A percentile compares a stretch with the other conserved stretches of the same genome.
Conservation (phyloP, 192 early-diverging fungal species). For the Lunasporangiospora selenospora region DNA sequence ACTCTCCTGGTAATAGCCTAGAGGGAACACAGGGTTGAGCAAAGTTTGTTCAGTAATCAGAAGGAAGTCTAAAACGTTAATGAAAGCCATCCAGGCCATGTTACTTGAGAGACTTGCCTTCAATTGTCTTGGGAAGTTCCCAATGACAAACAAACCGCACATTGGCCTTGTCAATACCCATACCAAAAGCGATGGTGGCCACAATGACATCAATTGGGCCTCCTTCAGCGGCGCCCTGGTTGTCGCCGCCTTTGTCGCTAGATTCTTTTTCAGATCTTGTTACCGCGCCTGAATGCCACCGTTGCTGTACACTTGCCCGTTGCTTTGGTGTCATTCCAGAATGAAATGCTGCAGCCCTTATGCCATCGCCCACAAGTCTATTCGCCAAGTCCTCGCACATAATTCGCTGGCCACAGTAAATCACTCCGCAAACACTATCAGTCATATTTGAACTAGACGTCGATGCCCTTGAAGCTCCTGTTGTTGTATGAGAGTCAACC, state of each 20-base stretch:
- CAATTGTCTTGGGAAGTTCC: slow-evolving; percentile 73
- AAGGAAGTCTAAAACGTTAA: no score
- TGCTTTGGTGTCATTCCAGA: slow-evolving; percentile 46
- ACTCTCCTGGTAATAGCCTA: slow-evolving; percentile 77
- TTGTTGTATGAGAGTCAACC: no score
- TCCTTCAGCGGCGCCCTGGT: not conserved
- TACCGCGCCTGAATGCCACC: slow-evolving; percentile 13
- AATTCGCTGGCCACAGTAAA: slow-evolving; percentile 37
- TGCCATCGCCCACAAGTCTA: slow-evolving; percentile 16
- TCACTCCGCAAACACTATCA: slow-evolving; percentile 27
- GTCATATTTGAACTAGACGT: not conserved
- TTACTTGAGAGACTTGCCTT: slow-evolving; percentile 66
- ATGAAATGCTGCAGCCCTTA: slow-evolving; percentile 40
- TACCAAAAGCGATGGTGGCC: slow-evolving; percentile 80
- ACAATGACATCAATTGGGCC: slow-evolving; percentile 68
- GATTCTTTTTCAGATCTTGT: not conserved
- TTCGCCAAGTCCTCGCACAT: slow-evolving; percentile 30
- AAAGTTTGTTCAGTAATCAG: no score
- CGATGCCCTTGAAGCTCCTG: no score
- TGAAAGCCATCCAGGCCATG: no score
- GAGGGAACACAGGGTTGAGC: no score
- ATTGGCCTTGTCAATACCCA: slow-evolving; percentile 78
- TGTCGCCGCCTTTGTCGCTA: no score
- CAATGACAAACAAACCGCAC: slow-evolving; percentile 78
- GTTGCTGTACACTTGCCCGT: slow-evolving; percentile 20